These are phyloP conservation scores for Penicillium bovifimosum DNA, from an alignment of 495 filamentous ascomycete species.

Conservation along the genomic window DNA sequence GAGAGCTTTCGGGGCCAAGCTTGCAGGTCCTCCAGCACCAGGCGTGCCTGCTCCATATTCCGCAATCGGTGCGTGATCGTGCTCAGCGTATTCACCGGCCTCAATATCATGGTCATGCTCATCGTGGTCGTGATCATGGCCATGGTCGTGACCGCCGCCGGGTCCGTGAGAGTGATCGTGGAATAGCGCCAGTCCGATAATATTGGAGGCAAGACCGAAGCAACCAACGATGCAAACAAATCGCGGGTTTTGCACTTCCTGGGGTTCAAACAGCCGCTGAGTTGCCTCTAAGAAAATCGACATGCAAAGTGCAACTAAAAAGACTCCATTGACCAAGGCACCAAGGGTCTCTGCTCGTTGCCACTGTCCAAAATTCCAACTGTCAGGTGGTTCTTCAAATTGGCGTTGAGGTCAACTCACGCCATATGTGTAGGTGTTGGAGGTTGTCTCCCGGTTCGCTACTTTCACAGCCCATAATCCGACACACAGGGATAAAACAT, in stretches of 20 bases:
- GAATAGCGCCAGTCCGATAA: constrained; percentile 81
- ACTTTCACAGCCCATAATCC: constrained; percentile 94
- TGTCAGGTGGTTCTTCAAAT: constrained; percentile 14
- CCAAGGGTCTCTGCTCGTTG: constrained; percentile 97
- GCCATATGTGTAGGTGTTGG: constrained; percentile 89
- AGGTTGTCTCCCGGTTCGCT: constrained; percentile 67
- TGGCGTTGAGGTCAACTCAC: constrained; percentile 45
- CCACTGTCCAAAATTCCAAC: constrained; percentile 56
- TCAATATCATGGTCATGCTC: constrained; percentile 24
- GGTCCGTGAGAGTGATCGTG: constrained; percentile 75
- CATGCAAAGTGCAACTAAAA: constrained; percentile 89
- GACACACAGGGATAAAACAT: constrained; percentile 88
- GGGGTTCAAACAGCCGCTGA: constrained; percentile 82
- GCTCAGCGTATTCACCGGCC: constrained; percentile 10
- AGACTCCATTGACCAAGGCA: constrained; percentile 92
- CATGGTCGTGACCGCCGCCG: constrained; percentile 40
- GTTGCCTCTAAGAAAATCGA: constrained; percentile 94
- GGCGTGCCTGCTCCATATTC: constrained; percentile 41
- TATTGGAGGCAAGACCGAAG: constrained; percentile 80
- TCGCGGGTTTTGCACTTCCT: constrained; percentile 73
- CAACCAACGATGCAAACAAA: constrained; percentile 85
- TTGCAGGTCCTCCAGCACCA: constrained; percentile 14
- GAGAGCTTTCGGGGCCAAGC: constrained; percentile 36
- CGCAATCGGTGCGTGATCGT: constrained; percentile 23
- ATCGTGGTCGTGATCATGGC: constrained; percentile 25